Conservation (phyloP, 305 asterid genomes). For the Fraxinus sp. region DNA sequence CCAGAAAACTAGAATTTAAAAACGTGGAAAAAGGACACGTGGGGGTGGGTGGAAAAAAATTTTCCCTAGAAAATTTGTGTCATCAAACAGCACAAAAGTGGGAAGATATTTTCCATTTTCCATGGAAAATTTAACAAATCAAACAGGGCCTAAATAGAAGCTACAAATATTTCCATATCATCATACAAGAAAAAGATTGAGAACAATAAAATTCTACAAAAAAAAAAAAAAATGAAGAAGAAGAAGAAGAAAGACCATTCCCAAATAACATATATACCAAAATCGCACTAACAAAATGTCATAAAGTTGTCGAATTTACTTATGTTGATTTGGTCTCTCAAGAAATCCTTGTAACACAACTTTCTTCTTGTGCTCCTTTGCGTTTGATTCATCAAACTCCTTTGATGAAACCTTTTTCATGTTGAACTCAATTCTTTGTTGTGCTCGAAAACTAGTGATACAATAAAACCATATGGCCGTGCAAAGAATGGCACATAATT, state of each 20-base stretch:
- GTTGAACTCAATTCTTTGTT: constrained; percentile 6
- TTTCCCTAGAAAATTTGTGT: no score
- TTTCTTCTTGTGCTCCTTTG: constrained; percentile 42
- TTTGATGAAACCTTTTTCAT: not conserved
- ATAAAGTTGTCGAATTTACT: not conserved
- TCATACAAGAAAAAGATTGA: not conserved
- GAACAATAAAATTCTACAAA: not conserved
- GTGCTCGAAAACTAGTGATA: constrained; percentile 30
- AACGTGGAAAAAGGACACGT: no score
- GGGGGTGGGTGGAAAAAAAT: no score
- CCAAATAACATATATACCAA: not conserved
- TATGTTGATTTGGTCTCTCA: constrained; percentile 32
- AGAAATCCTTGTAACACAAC: constrained; percentile 57
- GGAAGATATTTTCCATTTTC: no score
- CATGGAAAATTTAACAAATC: no score
- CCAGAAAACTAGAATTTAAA: no score
- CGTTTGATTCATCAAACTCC: constrained; percentile 25
- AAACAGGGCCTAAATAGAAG: not conserved
- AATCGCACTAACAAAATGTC: not conserved
- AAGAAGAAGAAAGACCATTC: not conserved
- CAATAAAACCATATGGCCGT: constrained; percentile 55
- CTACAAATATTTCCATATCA: not conserved
- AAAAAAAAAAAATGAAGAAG: no score
- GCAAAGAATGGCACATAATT: no score
- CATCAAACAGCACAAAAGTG: no score